phyloP scores from a whole-genome alignment of 2,329 filamentous ascomycete species.

The Phialophora chinensis region DNA sequence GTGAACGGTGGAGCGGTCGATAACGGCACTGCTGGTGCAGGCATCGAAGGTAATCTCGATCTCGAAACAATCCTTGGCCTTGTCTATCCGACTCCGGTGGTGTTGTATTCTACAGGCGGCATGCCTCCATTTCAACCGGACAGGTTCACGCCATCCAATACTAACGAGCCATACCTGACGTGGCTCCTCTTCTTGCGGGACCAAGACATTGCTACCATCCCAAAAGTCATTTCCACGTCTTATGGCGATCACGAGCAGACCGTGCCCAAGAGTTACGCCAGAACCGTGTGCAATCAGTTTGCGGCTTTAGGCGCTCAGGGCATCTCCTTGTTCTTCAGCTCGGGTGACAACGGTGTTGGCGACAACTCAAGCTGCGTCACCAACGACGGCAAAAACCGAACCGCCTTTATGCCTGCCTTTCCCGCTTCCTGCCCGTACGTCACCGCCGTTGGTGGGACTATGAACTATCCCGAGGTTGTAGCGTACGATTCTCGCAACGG shows the following conservation, averaged over 20 bases:
- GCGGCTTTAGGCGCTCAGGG: slow-evolving; percentile 71
- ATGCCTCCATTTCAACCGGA: slow-evolving; percentile 60
- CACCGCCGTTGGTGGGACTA: slow-evolving; percentile 68
- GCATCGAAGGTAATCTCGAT: slow-evolving; percentile 65
- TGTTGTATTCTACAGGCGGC: slow-evolving; percentile 63
- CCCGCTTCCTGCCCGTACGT: slow-evolving; percentile 72
- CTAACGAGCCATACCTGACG: slow-evolving; percentile 72
- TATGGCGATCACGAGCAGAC: slow-evolving; percentile 72
- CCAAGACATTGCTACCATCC: slow-evolving; percentile 56
- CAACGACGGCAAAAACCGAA: slow-evolving; percentile 64
- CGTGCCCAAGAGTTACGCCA: slow-evolving; percentile 65
- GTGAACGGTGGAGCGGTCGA: slow-evolving; percentile 45
- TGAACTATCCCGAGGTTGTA: slow-evolving; percentile 56
- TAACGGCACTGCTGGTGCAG: slow-evolving; percentile 44
- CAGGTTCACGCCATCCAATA: slow-evolving; percentile 52
- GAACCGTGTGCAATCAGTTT: slow-evolving; percentile 67
- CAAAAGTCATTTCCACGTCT: slow-evolving; percentile 67
- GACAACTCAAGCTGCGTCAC: slow-evolving; percentile 59
- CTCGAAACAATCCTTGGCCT: slow-evolving; percentile 63
- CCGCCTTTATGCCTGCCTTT: slow-evolving; percentile 66
- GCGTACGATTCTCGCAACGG: slow-evolving; percentile 53
- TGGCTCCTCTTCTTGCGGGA: slow-evolving; percentile 66
- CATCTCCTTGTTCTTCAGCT: slow-evolving; percentile 68
- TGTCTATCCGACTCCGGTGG: slow-evolving; percentile 60
- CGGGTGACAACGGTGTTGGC: slow-evolving; percentile 65